phyloP scores from a whole-genome alignment of 1,284 basidiomycete genomes.

The Moesziomyces globuligerus region DNA sequence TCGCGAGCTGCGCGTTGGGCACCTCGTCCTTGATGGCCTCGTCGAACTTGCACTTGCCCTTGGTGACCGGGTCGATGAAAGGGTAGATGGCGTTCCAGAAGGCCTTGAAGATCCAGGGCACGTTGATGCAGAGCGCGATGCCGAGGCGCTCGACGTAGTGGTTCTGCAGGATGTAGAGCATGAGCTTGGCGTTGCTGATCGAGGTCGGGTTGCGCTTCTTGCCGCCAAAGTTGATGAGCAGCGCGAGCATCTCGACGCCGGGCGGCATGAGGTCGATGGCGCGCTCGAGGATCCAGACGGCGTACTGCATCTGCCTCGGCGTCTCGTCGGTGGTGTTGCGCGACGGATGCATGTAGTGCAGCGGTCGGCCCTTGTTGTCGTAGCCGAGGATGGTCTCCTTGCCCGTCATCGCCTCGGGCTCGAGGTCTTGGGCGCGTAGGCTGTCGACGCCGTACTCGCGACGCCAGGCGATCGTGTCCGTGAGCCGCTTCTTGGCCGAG shows the following conservation, averaged over 20 bases:
- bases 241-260: slow-evolving; percentile 65
- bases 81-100: slow-evolving; percentile 65
- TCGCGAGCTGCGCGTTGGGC: slow-evolving; percentile 49
- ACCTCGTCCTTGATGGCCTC: slow-evolving; percentile 61
- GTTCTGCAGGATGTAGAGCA: slow-evolving; percentile 66
- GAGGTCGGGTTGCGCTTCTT: slow-evolving; percentile 59
- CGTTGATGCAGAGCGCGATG: slow-evolving; percentile 67
- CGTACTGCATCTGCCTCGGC: slow-evolving; percentile 67
- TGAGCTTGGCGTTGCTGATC: slow-evolving; percentile 61
- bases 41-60: slow-evolving; percentile 65
- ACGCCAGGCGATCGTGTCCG: slow-evolving; percentile 68
- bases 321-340: slow-evolving; percentile 63
- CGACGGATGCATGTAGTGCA: slow-evolving; percentile 69
- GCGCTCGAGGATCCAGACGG: slow-evolving; percentile 68
- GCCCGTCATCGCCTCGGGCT: slow-evolving; percentile 66
- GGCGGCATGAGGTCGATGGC: slow-evolving; percentile 67
- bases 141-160: slow-evolving; percentile 67
- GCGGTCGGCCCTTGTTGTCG: slow-evolving; percentile 67
- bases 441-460: slow-evolving; percentile 68
- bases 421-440: slow-evolving; percentile 60
- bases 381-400: slow-evolving; percentile 68
- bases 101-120: slow-evolving; percentile 55
- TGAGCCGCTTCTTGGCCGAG: slow-evolving; percentile 64
- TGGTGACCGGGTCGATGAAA: slow-evolving; percentile 69
- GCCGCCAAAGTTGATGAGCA: slow-evolving; percentile 61